phyloP scores from a whole-genome alignment of 2,329 filamentous ascomycete genomes.

The Chaetomium strumarium region DNA sequence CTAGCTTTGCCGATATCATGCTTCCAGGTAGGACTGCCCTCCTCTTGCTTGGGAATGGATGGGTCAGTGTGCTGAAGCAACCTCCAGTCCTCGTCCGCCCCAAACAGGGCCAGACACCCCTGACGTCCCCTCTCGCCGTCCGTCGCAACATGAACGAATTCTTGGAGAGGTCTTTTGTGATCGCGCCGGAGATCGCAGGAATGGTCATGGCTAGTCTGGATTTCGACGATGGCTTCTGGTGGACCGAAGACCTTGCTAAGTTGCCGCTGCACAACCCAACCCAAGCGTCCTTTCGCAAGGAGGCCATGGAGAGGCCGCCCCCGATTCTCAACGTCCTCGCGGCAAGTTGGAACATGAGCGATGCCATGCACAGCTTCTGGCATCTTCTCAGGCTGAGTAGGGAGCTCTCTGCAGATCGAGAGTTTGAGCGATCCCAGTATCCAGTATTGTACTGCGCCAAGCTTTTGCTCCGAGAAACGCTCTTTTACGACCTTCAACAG shows the following conservation, averaged over 20 bases:
- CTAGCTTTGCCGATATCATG: conserved; percentile 43
- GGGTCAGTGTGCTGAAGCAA: conserved; percentile 21
- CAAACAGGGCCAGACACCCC: conserved; percentile 43
- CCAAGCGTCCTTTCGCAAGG: conserved; percentile 34
- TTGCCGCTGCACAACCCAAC: conserved; percentile 36
- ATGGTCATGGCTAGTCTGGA: conserved; percentile 43
- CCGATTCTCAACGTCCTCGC: conserved; percentile 46
- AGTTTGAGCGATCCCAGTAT: conserved; percentile 42
- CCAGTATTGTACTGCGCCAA: conserved; percentile 51
- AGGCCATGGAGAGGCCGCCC: conserved; percentile 38
- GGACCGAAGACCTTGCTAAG: conserved; percentile 45
- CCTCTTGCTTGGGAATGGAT: background rate
- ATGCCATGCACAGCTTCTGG: conserved; percentile 46
- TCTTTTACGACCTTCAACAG: conserved; percentile 50
- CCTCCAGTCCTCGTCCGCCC: conserved; percentile 41
- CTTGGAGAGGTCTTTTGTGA: conserved; percentile 41
- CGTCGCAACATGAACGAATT: conserved; percentile 48
- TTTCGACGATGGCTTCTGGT: conserved; percentile 54
- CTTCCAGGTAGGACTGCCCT: conserved; percentile 39
- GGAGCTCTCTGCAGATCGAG: conserved; percentile 42
- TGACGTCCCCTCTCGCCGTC: conserved; percentile 44
- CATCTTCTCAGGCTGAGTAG: conserved; percentile 47
- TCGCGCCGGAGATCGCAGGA: conserved; percentile 36
- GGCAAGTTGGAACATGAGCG: conserved; percentile 45
- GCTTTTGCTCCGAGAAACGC: conserved; percentile 47